Conservation (phyloP, 2,329 filamentous ascomycete species). For the Allantophomopsis lycopodina region DNA sequence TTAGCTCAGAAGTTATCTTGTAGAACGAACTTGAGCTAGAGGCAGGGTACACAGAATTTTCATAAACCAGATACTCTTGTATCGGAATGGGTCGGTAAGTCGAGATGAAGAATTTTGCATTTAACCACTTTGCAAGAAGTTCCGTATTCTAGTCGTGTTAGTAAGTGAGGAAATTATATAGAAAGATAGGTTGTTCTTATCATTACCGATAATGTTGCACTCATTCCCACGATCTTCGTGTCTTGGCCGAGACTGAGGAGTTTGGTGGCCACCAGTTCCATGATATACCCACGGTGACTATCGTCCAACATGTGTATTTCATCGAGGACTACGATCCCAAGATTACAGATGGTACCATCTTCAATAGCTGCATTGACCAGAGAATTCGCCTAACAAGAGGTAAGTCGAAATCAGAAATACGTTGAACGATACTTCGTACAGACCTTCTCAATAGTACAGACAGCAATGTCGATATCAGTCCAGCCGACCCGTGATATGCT, state of each 20-base stretch:
- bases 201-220: slow-evolving; percentile 58
- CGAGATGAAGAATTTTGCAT: slow-evolving; percentile 59
- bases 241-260: slow-evolving; percentile 52
- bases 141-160: slow-evolving; percentile 44
- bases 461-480: slow-evolving; percentile 63
- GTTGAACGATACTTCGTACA: slow-evolving; percentile 1
- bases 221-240: slow-evolving; percentile 67
- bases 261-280: slow-evolving; percentile 64
- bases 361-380: slow-evolving; percentile 62
- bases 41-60: slow-evolving; percentile 52
- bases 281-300: slow-evolving; percentile 58
- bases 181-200: background rate
- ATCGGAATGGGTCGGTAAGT: slow-evolving; percentile 64
- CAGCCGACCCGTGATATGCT: slow-evolving; percentile 53
- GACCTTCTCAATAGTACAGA: slow-evolving; percentile 71
- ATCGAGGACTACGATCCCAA: slow-evolving; percentile 58
- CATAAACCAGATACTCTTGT: slow-evolving; percentile 60
- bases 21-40: slow-evolving; percentile 43
- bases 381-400: slow-evolving; percentile 46
- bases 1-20: slow-evolving; percentile 38
- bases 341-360: slow-evolving; percentile 46
- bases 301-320: slow-evolving; percentile 78
- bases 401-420: no score
- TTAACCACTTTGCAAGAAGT: slow-evolving; percentile 55
- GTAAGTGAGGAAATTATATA: background rate